Conservation (phyloP, 2,329 filamentous ascomycete species). For the Epichloe bromicola region DNA sequence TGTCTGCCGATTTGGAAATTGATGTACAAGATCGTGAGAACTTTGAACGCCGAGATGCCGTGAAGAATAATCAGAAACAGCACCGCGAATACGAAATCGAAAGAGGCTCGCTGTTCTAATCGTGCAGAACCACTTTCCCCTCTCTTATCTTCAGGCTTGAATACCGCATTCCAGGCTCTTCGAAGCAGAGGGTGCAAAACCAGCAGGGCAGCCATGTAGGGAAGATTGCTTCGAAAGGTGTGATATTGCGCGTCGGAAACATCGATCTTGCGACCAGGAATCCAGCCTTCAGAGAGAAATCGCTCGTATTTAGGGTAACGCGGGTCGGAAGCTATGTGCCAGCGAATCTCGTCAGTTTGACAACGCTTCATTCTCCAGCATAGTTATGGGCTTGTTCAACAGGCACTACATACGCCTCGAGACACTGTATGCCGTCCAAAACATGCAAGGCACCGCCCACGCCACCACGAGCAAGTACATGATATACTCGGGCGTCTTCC, state of each 20-base stretch:
- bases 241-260: constrained; percentile 81
- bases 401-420: constrained; percentile 52
- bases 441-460: constrained; percentile 67
- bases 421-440: constrained; percentile 76
- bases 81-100: constrained; percentile 71
- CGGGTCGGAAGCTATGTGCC: constrained; percentile 57
- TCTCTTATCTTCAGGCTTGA: constrained; percentile 20
- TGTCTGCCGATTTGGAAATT: constrained; percentile 71
- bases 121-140: constrained; percentile 39
- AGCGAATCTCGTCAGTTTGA: not conserved
- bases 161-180: constrained; percentile 51
- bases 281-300: constrained; percentile 72
- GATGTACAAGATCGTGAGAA: constrained; percentile 63
- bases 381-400: no score
- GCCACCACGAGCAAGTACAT: constrained; percentile 62
- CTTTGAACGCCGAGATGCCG: constrained; percentile 73
- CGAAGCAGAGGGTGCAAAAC: constrained; percentile 69
- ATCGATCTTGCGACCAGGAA: constrained; percentile 85
- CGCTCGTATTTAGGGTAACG: constrained; percentile 63
- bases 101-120: constrained; percentile 58
- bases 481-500: constrained; percentile 77
- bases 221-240: constrained; percentile 74
- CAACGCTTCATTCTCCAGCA: no score
- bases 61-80: constrained; percentile 70
- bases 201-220: constrained; percentile 62